Evolutionary conservation across 108 stramenopile genomes (phyloP), one percentile per base, ranked within the genome.

Genomic region (Nitzschia putrida): DNA sequence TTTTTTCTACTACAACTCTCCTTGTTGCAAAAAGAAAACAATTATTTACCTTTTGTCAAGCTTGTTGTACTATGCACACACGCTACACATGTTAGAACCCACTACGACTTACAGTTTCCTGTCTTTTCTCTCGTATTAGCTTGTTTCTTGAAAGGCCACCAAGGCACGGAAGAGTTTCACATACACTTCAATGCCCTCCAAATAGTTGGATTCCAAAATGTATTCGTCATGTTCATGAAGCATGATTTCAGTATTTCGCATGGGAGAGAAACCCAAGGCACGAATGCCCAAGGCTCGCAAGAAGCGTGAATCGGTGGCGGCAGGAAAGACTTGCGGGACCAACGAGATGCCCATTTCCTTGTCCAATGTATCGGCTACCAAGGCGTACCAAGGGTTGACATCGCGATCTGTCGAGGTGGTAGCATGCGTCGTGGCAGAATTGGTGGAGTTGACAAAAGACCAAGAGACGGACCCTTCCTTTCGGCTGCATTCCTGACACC

Each of bases 181-280:
- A 73, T 95, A 97, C 23, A 98, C 90, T 54, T 63, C 83, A 59
- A 97, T 83, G 3, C 97, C 97, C 68, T 98, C 94, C 65, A 93
- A 52, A 68, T 93, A 98, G 13, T 89, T 86, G 44, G 66, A 74
- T 70, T 94, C 90, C 53, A 90, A 81, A 41, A 98, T 59, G 69
- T 93, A 97, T 77, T 98, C 97, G 76, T 98, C 92, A 81, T 96
- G 90, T 79, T 98, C 97, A 69, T 98, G 97, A 67, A 98, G 75
- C 72, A 97, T 71, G 34, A 98, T 95, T 60, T 94, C 92, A 2
- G 93, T 93, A 55, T 91, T 85, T 8, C 92, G 72, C 94, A 98
- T 98, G 16, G 97, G 97, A 16, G 86, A 88, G 71, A 98, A 98
- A 25, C 96, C 98, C 64, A 98, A 71, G 8, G 98, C 98, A 23